phyloP scores from a whole-genome alignment of 2,329 filamentous ascomycete genomes.

The Phialemonium atrogriseum region DNA sequence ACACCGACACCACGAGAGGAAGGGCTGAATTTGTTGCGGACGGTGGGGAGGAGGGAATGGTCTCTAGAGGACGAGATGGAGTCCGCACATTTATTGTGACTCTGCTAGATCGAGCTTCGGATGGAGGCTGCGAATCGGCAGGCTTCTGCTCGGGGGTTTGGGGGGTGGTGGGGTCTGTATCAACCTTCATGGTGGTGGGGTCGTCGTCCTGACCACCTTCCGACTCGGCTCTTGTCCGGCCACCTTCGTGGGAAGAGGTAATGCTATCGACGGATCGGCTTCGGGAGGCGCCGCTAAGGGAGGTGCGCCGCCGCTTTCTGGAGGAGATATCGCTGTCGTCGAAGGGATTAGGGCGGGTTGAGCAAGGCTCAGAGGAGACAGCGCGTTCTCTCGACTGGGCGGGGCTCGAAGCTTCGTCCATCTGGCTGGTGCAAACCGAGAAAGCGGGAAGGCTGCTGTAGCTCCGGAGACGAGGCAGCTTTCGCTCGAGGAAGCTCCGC shows the following conservation, averaged over 20 bases:
- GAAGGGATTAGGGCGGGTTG: slow-evolving; percentile 57
- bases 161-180: slow-evolving; percentile 29
- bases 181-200: slow-evolving; percentile 27
- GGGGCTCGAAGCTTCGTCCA: slow-evolving; percentile 43
- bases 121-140: slow-evolving; percentile 21
- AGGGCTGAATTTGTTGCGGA: slow-evolving; percentile 26
- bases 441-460: slow-evolving; percentile 30
- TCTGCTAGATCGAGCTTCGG: slow-evolving; percentile 43
- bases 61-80: slow-evolving; percentile 28
- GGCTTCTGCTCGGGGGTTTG: slow-evolving; percentile 32
- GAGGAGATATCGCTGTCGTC: slow-evolving; percentile 48
- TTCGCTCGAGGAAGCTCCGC: slow-evolving; percentile 46
- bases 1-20: not conserved
- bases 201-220: not conserved
- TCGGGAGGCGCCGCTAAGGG: slow-evolving; percentile 41
- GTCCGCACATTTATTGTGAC: slow-evolving; percentile 55
- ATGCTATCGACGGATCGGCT: slow-evolving; percentile 41
- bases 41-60: slow-evolving; percentile 32
- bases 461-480: slow-evolving; percentile 39
- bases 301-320: slow-evolving; percentile 55
- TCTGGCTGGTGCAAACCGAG: slow-evolving; percentile 34
- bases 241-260: slow-evolving; percentile 16
- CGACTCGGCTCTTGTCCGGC: not conserved
- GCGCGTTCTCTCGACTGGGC: slow-evolving; percentile 48
- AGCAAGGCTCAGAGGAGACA: slow-evolving; percentile 54